These are phyloP conservation scores for Calonectria multiphialidica DNA, from an alignment of 2,329 filamentous ascomycete species.

Conservation along the genomic window DNA sequence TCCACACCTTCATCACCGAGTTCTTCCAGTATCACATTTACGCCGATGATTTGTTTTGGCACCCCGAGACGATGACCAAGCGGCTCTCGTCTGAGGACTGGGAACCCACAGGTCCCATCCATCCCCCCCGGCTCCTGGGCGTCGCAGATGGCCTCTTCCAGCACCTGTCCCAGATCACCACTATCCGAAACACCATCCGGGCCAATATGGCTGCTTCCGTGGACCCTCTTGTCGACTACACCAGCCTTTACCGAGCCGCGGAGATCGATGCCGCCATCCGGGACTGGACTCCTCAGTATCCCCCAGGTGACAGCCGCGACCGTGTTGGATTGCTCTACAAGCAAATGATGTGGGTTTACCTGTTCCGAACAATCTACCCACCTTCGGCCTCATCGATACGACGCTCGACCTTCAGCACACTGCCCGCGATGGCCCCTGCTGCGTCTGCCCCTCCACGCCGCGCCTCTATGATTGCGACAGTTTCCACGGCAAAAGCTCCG, in stretches of 20 bases:
- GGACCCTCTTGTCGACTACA: slow-evolving; percentile 80
- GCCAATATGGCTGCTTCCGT: slow-evolving; percentile 70
- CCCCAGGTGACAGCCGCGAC: slow-evolving; percentile 67
- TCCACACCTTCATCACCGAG: slow-evolving; percentile 74
- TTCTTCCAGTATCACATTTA: slow-evolving; percentile 89
- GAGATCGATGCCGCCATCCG: slow-evolving; percentile 82
- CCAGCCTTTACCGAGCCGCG: slow-evolving; percentile 77
- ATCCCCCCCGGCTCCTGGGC: slow-evolving; percentile 75
- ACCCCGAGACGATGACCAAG: slow-evolving; percentile 53
- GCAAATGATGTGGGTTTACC: slow-evolving; percentile 75
- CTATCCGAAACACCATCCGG: slow-evolving; percentile 80
- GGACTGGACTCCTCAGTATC: slow-evolving; percentile 77
- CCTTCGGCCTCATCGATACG: slow-evolving; percentile 52
- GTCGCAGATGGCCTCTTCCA: slow-evolving; percentile 86
- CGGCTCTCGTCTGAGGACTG: slow-evolving; percentile 59
- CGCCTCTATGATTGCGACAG: slow-evolving; percentile 51
- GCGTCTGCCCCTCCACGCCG: slow-evolving; percentile 43
- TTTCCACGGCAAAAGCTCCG: slow-evolving; percentile 38
- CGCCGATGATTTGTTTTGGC: slow-evolving; percentile 71
- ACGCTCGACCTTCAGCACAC: slow-evolving; percentile 46
- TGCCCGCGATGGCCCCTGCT: slow-evolving; percentile 36
- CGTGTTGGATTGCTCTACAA: slow-evolving; percentile 70
- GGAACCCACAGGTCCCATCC: slow-evolving; percentile 55
- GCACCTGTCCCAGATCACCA: slow-evolving; percentile 83
- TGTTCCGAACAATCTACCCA: slow-evolving; percentile 72